These are phyloP conservation scores for Trichoderma erinaceum DNA, from an alignment of 495 filamentous ascomycete genomes.

Conservation along the genomic window DNA sequence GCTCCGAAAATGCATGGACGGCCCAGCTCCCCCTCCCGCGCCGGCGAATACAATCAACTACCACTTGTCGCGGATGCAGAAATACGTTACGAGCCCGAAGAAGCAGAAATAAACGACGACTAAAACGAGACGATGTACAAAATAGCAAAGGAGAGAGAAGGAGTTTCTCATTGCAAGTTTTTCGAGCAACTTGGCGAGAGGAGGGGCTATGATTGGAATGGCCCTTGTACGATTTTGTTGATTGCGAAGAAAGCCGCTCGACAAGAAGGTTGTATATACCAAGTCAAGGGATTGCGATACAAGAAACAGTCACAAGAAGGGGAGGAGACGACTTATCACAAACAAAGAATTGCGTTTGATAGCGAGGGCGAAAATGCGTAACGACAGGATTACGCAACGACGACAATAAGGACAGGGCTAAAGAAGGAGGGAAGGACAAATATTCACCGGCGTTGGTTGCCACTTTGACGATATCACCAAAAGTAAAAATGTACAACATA, in stretches of 20 bases:
- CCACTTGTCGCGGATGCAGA: conserved; percentile 81
- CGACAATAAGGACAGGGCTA: not conserved
- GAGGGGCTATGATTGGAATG: not conserved
- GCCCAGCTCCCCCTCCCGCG: conserved; percentile 57
- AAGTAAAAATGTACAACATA: conserved; percentile 6
- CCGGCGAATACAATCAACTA: conserved; percentile 91
- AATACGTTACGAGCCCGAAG: conserved; percentile 64
- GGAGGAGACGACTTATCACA: not conserved
- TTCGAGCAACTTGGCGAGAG: not conserved
- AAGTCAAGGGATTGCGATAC: too few relatives aligned
- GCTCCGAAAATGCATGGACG: conserved; percentile 90
- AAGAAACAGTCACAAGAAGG: too few relatives aligned
- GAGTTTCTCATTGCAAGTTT: not conserved
- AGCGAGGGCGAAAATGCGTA: not conserved
- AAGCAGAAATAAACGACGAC: conserved; percentile 55
- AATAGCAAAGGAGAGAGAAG: not conserved
- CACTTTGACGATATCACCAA: not conserved
- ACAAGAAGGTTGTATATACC: too few relatives aligned
- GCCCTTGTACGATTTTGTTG: too few relatives aligned
- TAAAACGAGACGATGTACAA: not conserved
- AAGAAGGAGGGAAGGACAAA: not conserved
- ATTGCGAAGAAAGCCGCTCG: too few relatives aligned
- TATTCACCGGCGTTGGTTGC: not conserved
- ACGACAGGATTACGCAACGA: not conserved
- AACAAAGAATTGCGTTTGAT: not conserved